Evolutionary conservation across 345 rosid genomes (phyloP), one percentile per base, ranked within the genome.

Genomic region (Nasturtium officinale): DNA sequence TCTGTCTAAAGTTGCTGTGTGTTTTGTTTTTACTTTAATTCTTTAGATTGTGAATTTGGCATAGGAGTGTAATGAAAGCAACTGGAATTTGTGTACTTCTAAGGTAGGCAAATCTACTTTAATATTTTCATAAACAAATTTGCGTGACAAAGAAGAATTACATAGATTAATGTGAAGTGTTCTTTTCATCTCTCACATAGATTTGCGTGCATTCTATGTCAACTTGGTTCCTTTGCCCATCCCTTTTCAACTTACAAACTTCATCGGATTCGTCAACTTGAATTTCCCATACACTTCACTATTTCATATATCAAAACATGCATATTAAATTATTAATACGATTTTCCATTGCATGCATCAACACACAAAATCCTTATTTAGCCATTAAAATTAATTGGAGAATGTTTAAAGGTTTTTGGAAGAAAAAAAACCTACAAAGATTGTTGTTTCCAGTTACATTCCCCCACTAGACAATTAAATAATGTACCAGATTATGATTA

Each of bases 131-230:
- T 26, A 10, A 46, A 46, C 10, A 47, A n/a, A 37, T 47, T 35
- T 40, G 73, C 69, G 51, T 51, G 57, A 43, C 5, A 54, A 1
- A 69, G 8, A 61, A 35, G 51, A 68, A 25, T 76, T 8, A 12
- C 16, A 45, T 45, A 40, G 58, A 61, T 76, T 69, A 69, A 33
- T 76, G 65, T 43, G 43, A 69, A 69, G 70, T 37, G 66, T 48
- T 63, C 8, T 70, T 76, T 76, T 76, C 54, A 69, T 30, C 56
- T 5, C 15, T 25, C 1, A 15, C 72, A 71, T 77, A 47, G 80
- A 23, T 20, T 56, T 77, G 80, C 76, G 76, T 77, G 80, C 76
- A 77, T 77, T 57, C 17, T 30, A 26, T 77, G 48, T 15, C 80
- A 64, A 71, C 80, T 71, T 77, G 72, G 54, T 77, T 71, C 61